phyloP scores from a whole-genome alignment of 176 grass and related monocot species.

The Alloteropsis semialata region DNA sequence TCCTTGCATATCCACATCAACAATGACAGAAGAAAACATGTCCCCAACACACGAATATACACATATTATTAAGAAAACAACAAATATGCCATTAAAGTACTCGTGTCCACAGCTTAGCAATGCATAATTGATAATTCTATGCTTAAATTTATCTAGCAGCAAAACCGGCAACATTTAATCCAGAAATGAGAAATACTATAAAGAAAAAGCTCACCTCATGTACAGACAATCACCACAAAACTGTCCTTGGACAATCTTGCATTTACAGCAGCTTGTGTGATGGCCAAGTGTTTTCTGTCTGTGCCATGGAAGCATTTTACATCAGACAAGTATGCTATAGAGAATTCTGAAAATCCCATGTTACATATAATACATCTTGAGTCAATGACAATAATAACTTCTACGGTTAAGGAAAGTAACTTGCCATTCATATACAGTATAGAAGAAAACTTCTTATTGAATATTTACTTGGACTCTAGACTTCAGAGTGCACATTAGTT shows the following conservation, averaged over 20 bases:
- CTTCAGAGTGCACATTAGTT: background rate
- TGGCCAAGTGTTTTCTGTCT: constrained; percentile 91
- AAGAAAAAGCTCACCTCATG: constrained; percentile 57
- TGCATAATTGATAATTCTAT: background rate
- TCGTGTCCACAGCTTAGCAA: background rate
- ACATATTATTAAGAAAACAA: background rate
- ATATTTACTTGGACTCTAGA: background rate
- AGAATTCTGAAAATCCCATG: background rate
- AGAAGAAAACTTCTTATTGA: background rate
- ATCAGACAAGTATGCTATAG: background rate
- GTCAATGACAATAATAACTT: background rate
- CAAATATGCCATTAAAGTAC: background rate
- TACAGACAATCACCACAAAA: constrained; percentile 96
- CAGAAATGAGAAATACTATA: background rate
- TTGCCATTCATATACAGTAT: background rate
- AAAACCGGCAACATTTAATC: background rate
- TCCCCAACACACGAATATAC: background rate
- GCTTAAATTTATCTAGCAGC: background rate
- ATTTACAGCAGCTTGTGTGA: constrained; percentile 70
- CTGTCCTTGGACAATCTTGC: constrained; percentile 82
- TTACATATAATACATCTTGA: background rate
- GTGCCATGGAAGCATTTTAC: constrained; percentile 10
- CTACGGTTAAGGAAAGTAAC: background rate
- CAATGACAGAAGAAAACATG: background rate
- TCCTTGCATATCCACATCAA: background rate